Evolutionary conservation across 169 alveolate species (phyloP), one percentile per base, ranked within the genome.

Genomic region (Cryptosporidium muris): DNA sequence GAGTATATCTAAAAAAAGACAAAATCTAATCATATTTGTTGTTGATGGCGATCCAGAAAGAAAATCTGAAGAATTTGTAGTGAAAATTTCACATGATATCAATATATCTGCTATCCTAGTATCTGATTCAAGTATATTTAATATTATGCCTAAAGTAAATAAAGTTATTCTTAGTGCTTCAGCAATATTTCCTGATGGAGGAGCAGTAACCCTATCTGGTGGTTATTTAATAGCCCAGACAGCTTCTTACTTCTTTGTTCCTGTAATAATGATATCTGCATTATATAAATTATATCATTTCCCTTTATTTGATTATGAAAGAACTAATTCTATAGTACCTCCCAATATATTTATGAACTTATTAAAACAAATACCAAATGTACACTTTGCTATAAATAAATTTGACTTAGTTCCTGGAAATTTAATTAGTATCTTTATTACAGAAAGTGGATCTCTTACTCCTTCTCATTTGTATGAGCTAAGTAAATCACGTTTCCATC

Each of bases 171-270:
- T 74, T 48, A 45, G 85, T 58, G 85, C 85, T 45, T 58, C 11
- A 36, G 85, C 85, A 3, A 74, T 60, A 7, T 74, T 74, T 47
- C 85, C 85, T 9, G 85, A 74, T 74, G 85, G 85, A 6, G 60
- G 85, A 12, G 85, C 85, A 40, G 85, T 74, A 1, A 74, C 85
- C 9, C 85, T 74, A 47, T 74, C 85, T 8, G 85, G 85, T 58
- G 85, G 85, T 2, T 74, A 74, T 45, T 58, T 74, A 48, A 74
- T 74, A 25, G 54, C 85, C 7, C 85, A 54, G 40, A 34, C 74
- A 43, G 85, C 85, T 16, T 43, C 38, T 25, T 58, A 47, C 34
- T 74, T 74, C 49, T 74, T 68, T 43, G 85, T 74, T 42, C 85
- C 85, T 43, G 54, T 60, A 37, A 25, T 74, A 9, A 62, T 74